Evolutionary conservation across 768 basidiomycete genomes (phyloP).

Genomic region (Leucosporidium scottii): DNA sequence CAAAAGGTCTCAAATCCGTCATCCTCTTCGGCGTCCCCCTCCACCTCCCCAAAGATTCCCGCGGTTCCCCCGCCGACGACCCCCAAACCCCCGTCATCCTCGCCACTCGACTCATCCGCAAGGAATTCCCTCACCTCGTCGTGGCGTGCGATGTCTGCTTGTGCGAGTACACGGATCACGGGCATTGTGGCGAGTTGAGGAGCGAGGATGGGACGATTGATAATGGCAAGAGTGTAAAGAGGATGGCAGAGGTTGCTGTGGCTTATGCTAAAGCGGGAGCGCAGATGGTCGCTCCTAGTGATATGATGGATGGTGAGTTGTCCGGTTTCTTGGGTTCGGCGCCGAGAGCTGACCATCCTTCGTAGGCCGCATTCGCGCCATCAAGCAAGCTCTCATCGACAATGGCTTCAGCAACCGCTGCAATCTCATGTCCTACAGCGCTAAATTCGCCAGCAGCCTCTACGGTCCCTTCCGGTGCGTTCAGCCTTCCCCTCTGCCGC

Average conservation of each 20-base stretch:
- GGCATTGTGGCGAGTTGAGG: conserved; percentile 79
- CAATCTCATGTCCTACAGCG: conserved; percentile 92
- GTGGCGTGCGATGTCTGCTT: conserved; percentile 94
- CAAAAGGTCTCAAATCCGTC: conserved; percentile 82
- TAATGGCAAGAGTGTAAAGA: conserved; percentile 66
- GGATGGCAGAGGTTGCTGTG: conserved; percentile 86
- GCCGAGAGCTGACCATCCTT: background rate
- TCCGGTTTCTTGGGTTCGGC: background rate
- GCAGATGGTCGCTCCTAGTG: conserved; percentile 95
- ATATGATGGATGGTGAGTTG: conserved; percentile 89
- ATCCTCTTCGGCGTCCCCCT: conserved; percentile 92
- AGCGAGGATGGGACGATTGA: conserved; percentile 64
- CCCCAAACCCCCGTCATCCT: conserved; percentile 83
- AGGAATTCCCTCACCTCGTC: conserved; percentile 73
- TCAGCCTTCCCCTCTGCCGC: background rate
- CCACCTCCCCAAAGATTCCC: conserved; percentile 66
- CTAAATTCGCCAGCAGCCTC: conserved; percentile 89
- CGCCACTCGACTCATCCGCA: conserved; percentile 70
- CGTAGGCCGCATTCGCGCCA: conserved; percentile 62
- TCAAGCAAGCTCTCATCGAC: conserved; percentile 78
- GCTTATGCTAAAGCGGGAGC: conserved; percentile 92
- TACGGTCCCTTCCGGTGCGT: conserved; percentile 92
- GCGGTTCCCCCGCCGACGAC: conserved; percentile 86
- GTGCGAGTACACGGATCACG: conserved; percentile 99
- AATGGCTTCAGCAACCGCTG: conserved; percentile 78